phyloP scores from a whole-genome alignment of 2,329 filamentous ascomycete species.

The Calonectria multiphialidica region DNA sequence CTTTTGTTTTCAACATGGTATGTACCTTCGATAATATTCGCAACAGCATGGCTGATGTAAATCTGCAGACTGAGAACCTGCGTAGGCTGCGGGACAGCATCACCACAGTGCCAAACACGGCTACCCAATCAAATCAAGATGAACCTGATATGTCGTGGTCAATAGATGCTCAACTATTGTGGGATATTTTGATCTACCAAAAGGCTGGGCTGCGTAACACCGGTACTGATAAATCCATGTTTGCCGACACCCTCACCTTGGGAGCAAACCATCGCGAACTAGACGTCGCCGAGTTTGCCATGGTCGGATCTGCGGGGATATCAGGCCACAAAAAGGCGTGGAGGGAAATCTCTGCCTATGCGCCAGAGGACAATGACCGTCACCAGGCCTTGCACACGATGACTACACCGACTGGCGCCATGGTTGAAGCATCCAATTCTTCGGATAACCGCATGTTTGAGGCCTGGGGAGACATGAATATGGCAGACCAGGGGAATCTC shows the following conservation, averaged over 20 bases:
- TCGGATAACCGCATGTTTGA: background rate
- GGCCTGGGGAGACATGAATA: background rate
- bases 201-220: background rate
- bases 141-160: background rate
- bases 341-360: background rate
- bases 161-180: background rate
- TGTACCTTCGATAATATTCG: background rate
- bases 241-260: background rate
- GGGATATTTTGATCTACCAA: background rate
- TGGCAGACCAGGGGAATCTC: background rate
- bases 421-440: background rate
- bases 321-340: background rate
- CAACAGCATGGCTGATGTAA: background rate
- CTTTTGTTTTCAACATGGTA: constrained; percentile 41
- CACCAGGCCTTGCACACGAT: background rate
- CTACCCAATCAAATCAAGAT: background rate
- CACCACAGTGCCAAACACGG: background rate
- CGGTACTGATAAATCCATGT: background rate
- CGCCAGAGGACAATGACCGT: background rate
- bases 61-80: background rate
- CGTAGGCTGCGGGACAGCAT: background rate
- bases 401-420: background rate
- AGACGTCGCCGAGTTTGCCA: background rate
- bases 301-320: background rate
- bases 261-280: background rate